These are phyloP conservation scores for Anisodus acutangulus DNA, from an alignment of 257 asterid genomes.

Conservation along the genomic window DNA sequence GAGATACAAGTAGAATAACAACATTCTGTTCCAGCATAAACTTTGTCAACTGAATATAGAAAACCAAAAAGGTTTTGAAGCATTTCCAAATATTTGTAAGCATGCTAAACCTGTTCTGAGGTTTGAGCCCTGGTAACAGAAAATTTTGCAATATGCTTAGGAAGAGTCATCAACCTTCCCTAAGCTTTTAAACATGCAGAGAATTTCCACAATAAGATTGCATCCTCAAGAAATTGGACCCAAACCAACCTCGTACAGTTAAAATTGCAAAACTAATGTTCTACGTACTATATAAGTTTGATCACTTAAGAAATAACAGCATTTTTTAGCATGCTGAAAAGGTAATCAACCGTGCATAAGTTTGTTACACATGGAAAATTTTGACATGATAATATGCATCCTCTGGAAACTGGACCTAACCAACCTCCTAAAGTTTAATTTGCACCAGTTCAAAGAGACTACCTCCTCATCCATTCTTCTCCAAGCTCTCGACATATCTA, in stretches of 20 bases:
- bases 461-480: slow-evolving; percentile 86
- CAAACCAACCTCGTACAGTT: background rate
- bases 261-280: slow-evolving; percentile 15
- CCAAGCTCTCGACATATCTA: slow-evolving; percentile 83
- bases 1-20: background rate
- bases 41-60: background rate
- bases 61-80: background rate
- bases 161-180: background rate
- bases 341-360: background rate
- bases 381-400: slow-evolving; percentile 21
- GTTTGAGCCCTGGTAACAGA: background rate
- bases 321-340: background rate
- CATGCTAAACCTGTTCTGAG: background rate
- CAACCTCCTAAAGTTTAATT: slow-evolving; percentile 2
- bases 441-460: slow-evolving; percentile 23
- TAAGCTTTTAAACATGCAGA: background rate
- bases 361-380: background rate
- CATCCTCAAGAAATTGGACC: slow-evolving; percentile 16
- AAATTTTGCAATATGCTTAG: background rate
- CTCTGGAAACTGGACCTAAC: slow-evolving; percentile 11
- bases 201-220: background rate
- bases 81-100: background rate
- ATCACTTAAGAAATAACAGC: background rate
- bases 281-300: background rate
- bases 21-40: background rate